phyloP scores from a whole-genome alignment of 1,284 basidiomycete species.

The Vanrija sp. region DNA sequence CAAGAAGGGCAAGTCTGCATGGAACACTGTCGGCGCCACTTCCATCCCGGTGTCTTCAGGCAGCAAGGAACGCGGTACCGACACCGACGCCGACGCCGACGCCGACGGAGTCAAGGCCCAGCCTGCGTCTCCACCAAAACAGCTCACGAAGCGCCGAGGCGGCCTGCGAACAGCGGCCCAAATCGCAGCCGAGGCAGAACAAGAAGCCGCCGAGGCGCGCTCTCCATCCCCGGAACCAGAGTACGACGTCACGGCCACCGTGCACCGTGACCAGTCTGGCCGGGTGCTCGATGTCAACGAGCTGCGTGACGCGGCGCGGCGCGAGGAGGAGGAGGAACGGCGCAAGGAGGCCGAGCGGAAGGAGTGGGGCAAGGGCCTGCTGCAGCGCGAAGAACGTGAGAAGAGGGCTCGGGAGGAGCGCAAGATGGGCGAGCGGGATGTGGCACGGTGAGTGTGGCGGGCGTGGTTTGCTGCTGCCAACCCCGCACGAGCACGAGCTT shows the following conservation, averaged over 20 bases:
- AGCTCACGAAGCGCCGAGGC: constrained; percentile 54
- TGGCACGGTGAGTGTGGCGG: constrained; percentile 58
- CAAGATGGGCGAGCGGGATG: constrained; percentile 61
- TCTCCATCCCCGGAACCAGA: constrained; percentile 51
- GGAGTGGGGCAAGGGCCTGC: constrained; percentile 94
- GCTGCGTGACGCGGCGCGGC: constrained; percentile 73
- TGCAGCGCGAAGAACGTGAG: constrained; percentile 75
- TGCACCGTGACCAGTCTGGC: constrained; percentile 88
- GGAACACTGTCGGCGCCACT: constrained; percentile 35
- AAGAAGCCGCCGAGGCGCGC: constrained; percentile 53
- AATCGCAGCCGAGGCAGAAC: constrained; percentile 52
- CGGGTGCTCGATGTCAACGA: constrained; percentile 83
- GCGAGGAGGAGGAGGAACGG: constrained; percentile 69
- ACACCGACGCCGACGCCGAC: constrained; percentile 19
- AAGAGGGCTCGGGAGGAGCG: constrained; percentile 62
- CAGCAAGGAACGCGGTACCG: constrained; percentile 25
- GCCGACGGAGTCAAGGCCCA: background rate
- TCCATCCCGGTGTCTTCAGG: constrained; percentile 25
- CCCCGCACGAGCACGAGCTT: constrained; percentile 1
- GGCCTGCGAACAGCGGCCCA: constrained; percentile 67
- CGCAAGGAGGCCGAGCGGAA: constrained; percentile 83
- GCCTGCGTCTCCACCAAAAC: background rate
- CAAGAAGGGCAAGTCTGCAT: constrained; percentile 37
- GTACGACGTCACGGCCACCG: constrained; percentile 72
- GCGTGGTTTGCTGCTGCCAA: no score